Conservation (phyloP, 306 rosid species). For the Bauhinia variegata region DNA sequence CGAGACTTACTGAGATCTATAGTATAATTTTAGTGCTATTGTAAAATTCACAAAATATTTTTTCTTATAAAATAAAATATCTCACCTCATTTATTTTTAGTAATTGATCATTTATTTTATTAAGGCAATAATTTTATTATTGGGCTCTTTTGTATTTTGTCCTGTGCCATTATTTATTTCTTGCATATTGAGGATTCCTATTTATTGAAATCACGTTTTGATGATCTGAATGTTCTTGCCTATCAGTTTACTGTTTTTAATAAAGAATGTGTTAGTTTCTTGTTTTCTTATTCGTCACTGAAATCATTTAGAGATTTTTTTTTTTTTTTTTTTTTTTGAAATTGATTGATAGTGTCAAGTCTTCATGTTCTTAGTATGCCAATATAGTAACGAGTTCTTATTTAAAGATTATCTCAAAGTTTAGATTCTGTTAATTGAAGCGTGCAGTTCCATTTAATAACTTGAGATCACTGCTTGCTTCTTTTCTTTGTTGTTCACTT, state of each 20-base stretch:
- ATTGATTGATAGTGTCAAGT: neutral
- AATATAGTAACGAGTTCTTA: neutral
- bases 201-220: neutral
- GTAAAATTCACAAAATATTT: no score
- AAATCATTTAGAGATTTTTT: neutral
- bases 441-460: neutral
- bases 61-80: no score
- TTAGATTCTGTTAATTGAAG: neutral
- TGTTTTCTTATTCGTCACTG: neutral
- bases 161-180: neutral
- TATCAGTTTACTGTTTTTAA: neutral
- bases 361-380: neutral
- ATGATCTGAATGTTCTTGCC: conserved; percentile 1
- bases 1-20: no score
- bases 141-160: neutral
- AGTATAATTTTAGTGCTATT: no score
- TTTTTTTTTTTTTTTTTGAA: neutral
- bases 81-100: no score
- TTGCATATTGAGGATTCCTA: neutral
- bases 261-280: neutral
- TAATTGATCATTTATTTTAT: no score
- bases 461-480: no score
- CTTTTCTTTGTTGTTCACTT: no score
- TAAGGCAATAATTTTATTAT: neutral
- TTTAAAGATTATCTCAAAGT: neutral